Conservation (phyloP, 441 rosid genomes). For the Syzygium malaccense region DNA sequence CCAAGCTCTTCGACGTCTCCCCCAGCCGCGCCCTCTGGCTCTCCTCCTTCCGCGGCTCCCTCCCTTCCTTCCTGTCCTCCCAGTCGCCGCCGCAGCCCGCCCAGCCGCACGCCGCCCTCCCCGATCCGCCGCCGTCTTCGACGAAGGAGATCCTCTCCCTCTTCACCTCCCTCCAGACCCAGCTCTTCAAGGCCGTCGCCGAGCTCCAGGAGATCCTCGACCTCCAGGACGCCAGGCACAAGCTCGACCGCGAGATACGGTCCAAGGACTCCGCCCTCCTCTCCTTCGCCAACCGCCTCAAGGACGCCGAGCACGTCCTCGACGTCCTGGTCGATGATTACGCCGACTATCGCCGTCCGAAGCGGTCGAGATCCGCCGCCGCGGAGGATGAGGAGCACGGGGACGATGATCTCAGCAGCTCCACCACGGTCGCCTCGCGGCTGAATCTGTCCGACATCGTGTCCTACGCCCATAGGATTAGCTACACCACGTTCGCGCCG, state of each 20-base stretch:
- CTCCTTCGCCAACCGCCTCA: constrained; percentile 64
- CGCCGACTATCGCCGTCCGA: constrained; percentile 67
- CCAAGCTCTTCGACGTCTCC: constrained; percentile 67
- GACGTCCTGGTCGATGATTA: constrained; percentile 85
- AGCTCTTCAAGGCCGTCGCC: constrained; percentile 83
- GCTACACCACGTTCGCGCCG: constrained; percentile 93
- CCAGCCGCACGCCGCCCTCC: constrained; percentile 26
- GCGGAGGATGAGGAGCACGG: constrained; percentile 3
- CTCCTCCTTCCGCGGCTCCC: constrained; percentile 61
- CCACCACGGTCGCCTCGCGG: constrained; percentile 69
- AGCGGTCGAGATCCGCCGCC: constrained; percentile 25
- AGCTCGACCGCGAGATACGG: constrained; percentile 49
- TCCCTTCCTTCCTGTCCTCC: constrained; percentile 63
- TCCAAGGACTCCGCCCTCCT: constrained; percentile 50
- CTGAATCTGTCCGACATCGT: constrained; percentile 64
- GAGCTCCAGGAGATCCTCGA: constrained; percentile 91
- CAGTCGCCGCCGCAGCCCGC: constrained; percentile 37
- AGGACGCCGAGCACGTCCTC: constrained; percentile 68
- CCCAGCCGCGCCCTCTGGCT: constrained; percentile 72
- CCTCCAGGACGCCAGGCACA: constrained; percentile 70
- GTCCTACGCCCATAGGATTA: constrained; percentile 79
- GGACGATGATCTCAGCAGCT: constrained; percentile 16
- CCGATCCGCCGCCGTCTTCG: constrained; percentile 46
- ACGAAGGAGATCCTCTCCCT: constrained; percentile 56
- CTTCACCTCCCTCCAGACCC: constrained; percentile 68